phyloP scores from a whole-genome alignment of 2,329 filamentous ascomycete species.

The Fusarium sulawesiense region DNA sequence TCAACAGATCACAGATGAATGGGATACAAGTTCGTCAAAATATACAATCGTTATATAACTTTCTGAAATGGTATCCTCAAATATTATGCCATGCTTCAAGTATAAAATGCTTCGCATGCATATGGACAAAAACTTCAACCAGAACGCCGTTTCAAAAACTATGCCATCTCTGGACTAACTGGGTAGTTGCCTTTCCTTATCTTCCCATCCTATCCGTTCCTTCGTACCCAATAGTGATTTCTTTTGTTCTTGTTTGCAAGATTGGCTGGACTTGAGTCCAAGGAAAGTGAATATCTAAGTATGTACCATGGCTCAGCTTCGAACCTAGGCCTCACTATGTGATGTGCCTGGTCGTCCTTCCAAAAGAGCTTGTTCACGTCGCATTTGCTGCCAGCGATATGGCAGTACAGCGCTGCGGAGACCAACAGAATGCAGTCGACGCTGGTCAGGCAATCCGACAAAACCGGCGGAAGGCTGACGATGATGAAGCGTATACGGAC shows the following conservation, averaged over 20 bases:
- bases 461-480: constrained; percentile 44
- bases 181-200: constrained; percentile 16
- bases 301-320: background rate
- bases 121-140: constrained; percentile 23
- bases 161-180: constrained; percentile 16
- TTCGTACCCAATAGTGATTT: background rate
- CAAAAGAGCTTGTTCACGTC: constrained; percentile 35
- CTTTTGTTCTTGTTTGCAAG: background rate
- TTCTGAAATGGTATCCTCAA: constrained; percentile 38
- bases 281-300: constrained; percentile 1
- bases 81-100: constrained; percentile 31
- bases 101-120: constrained; percentile 28
- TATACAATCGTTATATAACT: constrained; percentile 35
- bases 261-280: background rate
- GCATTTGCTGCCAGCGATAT: constrained; percentile 44
- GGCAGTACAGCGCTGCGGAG: constrained; percentile 45
- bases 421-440: constrained; percentile 42
- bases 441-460: constrained; percentile 43
- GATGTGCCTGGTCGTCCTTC: constrained; percentile 43
- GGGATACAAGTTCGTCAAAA: background rate
- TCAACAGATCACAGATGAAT: background rate
- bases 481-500: constrained; percentile 27
- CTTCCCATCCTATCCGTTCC: constrained; percentile 4
- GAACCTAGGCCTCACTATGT: constrained; percentile 40
- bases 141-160: constrained; percentile 35